Base-by-base conservation (phyloP, 2,329 filamentous ascomycete species). In the Xylaria sp. region DNA sequence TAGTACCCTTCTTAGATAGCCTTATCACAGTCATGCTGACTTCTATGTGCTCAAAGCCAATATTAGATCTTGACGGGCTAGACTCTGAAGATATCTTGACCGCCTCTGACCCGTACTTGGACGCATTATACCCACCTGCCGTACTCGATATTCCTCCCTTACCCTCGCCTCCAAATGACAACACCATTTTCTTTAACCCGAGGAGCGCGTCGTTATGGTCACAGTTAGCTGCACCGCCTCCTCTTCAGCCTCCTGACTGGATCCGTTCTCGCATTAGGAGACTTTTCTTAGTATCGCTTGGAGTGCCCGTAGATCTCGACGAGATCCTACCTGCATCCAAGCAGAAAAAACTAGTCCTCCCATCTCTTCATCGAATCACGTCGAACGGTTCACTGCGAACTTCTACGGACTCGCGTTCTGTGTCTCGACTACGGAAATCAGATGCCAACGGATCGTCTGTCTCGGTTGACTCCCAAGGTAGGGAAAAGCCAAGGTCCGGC, bases 251-350 rank as follows among this genome's bases (percentile, higher is more conserved):
- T 5, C 95, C 96, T 0, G 96, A 99, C 80, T 99, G 96, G 96
- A 97, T 98, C 68, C 93, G 96, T 72, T 97, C 94, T 61, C 93
- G 94, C 60, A 99, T 97, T 75, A 91, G 96, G 62, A 92, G 96
- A 32, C 88, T 99, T 29, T 99, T 99, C 79, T 89, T 99, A 50
- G 94, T 99, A 63, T 98, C 94, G 1, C 88, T 99, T 0, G 96
- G 96, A 21, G 96, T 99, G 0, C 96, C 96, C 1, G 93, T 99
- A 53, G 96, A 99, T 76, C 86, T 99, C 0, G 96, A 99, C 80
- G 96, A 99, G 82, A 98, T 99, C 64, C 88, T 99, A 8, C 96
- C 96, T 0, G 94, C 95, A 0, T 97, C 93, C 13, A 98, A 98
- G 81, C 96, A 99, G 80, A 98, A 98, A 86, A 98, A 98, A 79